phyloP scores from a whole-genome alignment of 441 rosid species.

The Raphanus hybrid region DNA sequence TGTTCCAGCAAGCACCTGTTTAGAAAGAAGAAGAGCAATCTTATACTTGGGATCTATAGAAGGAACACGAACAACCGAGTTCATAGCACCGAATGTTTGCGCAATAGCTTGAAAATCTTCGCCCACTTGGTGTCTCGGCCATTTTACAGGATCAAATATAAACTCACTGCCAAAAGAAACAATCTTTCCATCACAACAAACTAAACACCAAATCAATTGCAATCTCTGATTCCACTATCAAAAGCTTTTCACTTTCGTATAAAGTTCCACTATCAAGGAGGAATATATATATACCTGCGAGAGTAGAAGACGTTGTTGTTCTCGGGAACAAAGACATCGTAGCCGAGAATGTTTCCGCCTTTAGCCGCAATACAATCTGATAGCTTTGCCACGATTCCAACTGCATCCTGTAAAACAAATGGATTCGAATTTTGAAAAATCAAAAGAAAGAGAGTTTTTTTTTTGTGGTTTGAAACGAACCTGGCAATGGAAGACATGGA shows the following conservation, averaged over 20 bases:
- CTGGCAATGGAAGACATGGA: slow-evolving; percentile 94
- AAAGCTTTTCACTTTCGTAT: slow-evolving; percentile 2
- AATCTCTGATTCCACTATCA: neutral
- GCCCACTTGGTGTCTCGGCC: slow-evolving; percentile 77
- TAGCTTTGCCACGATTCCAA: slow-evolving; percentile 87
- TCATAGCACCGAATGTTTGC: slow-evolving; percentile 57
- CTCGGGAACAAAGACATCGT: slow-evolving; percentile 88
- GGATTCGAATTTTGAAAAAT: slow-evolving; percentile 1
- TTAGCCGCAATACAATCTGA: slow-evolving; percentile 91
- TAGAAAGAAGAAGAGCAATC: slow-evolving; percentile 81
- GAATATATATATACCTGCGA: too few species aligned
- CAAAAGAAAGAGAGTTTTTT: neutral
- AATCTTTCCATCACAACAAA: slow-evolving; percentile 3
- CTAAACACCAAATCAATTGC: neutral
- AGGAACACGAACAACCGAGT: slow-evolving; percentile 83
- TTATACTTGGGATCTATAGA: slow-evolving; percentile 82
- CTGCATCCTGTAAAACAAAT: slow-evolving; percentile 52
- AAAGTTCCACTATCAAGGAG: neutral
- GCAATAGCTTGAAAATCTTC: slow-evolving; percentile 74
- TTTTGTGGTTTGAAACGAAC: slow-evolving; percentile 32
- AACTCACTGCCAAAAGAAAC: slow-evolving; percentile 66
- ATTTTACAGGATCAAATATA: slow-evolving; percentile 71
- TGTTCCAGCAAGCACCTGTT: slow-evolving; percentile 62
- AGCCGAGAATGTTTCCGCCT: slow-evolving; percentile 89
- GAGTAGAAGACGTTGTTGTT: slow-evolving; percentile 82